Evolutionary conservation across 2,329 filamentous ascomycete species (phyloP).

Genomic region (Gremmenia infestans): DNA sequence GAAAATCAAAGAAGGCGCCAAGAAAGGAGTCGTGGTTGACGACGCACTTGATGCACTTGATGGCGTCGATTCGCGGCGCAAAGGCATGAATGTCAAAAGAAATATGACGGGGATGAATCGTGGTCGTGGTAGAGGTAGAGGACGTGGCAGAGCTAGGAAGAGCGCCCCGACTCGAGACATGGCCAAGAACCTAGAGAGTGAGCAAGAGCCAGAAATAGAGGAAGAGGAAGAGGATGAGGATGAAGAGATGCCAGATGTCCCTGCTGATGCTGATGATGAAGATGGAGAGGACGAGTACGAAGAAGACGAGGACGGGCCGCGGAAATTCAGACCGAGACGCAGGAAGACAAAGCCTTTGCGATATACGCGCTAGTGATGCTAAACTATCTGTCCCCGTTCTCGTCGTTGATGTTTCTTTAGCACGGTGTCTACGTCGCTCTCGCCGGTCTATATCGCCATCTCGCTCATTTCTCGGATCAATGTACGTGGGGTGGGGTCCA

Average conservation of each 20-base stretch:
- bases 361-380: conserved; percentile 6
- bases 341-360: background rate
- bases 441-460: conserved; percentile 10
- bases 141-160: conserved; percentile 13
- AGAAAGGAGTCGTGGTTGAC: conserved; percentile 20
- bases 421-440: conserved; percentile 10
- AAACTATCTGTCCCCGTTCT: conserved; percentile 21
- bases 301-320: too few species aligned
- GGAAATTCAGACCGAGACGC: background rate
- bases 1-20: conserved; percentile 13
- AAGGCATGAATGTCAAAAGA: conserved; percentile 5
- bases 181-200: background rate
- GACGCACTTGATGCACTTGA: conserved; percentile 23
- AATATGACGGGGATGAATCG: conserved; percentile 10
- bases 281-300: too few species aligned
- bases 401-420: conserved; percentile 11
- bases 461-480: conserved; percentile 24
- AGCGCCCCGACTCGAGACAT: background rate
- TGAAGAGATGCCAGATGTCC: background rate
- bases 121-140: background rate
- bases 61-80: conserved; percentile 11
- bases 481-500: conserved; percentile 4
- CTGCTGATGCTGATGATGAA: too few species aligned
- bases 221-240: background rate
- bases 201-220: background rate